These are phyloP conservation scores for Plectosphaerella sp. DNA, from an alignment of 2,329 filamentous ascomycete species.

Conservation along the genomic window DNA sequence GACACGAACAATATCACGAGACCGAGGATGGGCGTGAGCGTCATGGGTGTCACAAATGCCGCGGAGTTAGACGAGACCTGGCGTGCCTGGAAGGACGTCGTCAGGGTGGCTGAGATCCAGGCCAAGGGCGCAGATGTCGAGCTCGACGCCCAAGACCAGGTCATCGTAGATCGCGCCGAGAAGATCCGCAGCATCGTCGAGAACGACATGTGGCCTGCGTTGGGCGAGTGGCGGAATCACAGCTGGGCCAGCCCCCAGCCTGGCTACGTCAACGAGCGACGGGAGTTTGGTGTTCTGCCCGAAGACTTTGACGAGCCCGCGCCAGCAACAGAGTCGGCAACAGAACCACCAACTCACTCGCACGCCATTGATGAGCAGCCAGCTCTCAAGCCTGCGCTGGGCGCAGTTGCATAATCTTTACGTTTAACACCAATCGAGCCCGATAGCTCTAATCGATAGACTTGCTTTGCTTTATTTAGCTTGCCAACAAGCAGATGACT, in stretches of 20 bases:
- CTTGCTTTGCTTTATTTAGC: neutral
- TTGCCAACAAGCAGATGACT: conserved; percentile 4
- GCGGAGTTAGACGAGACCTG: conserved; percentile 61
- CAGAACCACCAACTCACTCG: neutral
- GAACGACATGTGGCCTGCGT: conserved; percentile 46
- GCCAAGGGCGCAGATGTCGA: conserved; percentile 12
- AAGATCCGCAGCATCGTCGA: conserved; percentile 28
- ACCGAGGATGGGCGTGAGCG: conserved; percentile 46
- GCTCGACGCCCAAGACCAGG: conserved; percentile 6
- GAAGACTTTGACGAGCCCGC: neutral
- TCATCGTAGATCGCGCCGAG: conserved; percentile 16
- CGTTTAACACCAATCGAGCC: neutral
- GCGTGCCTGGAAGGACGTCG: conserved; percentile 50
- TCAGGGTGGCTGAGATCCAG: conserved; percentile 31
- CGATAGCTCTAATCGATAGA: neutral
- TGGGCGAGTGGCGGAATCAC: conserved; percentile 61
- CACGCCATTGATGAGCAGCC: neutral
- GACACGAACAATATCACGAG: neutral
- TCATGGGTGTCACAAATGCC: conserved; percentile 62
- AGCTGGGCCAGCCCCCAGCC: conserved; percentile 58
- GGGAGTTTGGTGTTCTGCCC: conserved; percentile 3
- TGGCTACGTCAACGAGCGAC: conserved; percentile 34
- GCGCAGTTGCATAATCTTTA: neutral
- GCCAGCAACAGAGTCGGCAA: neutral
- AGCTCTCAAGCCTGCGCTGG: neutral